Percentiles rank a stretch among this genome's conserved stretches.
These are phyloP conservation scores for Alternaria angustiovoidea DNA, from an alignment of 2,329 filamentous ascomycete species.

Conservation along the genomic window DNA sequence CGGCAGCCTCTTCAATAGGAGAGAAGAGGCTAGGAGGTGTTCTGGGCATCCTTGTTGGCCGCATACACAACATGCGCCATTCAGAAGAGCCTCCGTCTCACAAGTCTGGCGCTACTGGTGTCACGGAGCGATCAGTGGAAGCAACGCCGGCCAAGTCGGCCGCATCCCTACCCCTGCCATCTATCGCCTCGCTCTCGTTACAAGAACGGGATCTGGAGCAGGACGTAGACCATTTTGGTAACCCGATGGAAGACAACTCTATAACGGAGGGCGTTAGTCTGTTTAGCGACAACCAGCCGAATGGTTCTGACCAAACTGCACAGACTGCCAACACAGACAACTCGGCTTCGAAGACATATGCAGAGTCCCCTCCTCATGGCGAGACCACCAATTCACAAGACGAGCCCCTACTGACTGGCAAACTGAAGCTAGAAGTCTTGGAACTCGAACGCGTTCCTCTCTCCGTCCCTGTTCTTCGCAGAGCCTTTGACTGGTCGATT, in stretches of 20 bases:
- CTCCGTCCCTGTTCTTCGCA: conserved; percentile 74
- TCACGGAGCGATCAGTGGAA: conserved; percentile 26
- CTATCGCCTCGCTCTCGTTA: conserved; percentile 26
- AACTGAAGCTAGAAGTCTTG: conserved; percentile 72
- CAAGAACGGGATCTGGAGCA: conserved; percentile 43
- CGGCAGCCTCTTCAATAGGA: conserved; percentile 61
- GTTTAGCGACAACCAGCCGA: conserved; percentile 27
- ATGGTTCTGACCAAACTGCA: conserved; percentile 18
- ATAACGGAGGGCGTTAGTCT: conserved; percentile 39
- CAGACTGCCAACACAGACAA: conserved; percentile 11
- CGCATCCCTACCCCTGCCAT: conserved; percentile 24
- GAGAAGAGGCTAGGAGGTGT: conserved; percentile 72
- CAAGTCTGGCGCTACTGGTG: conserved; percentile 15
- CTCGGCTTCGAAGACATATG: conserved; percentile 10
- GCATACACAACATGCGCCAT: conserved; percentile 67
- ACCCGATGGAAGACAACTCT: conserved; percentile 31
- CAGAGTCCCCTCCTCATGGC: conserved; percentile 2
- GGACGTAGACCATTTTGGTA: conserved; percentile 38
- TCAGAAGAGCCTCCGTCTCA: conserved; percentile 36
- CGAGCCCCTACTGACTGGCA: conserved; percentile 60
- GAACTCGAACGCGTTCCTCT: conserved; percentile 78
- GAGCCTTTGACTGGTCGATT: conserved; percentile 76
- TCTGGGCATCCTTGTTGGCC: conserved; percentile 72
- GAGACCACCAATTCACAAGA: conserved; percentile 4
- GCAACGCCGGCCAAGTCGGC: conserved; percentile 30